Base-by-base conservation (phyloP, 352 stramenopile species). In the Globisporangium lucens region DNA sequence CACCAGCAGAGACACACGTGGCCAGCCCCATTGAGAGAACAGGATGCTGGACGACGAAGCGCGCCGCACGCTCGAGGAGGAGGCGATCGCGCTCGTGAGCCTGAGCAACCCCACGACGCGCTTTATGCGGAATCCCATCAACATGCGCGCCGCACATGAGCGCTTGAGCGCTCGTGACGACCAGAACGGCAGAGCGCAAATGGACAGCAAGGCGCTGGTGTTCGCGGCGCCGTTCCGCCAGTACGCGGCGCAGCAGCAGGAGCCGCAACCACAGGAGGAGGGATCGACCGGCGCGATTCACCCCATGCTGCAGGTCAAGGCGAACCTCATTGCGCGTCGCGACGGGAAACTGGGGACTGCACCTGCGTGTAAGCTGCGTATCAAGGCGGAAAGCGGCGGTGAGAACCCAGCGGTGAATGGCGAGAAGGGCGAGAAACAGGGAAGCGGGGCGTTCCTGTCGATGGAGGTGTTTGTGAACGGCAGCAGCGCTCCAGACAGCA, bases 61-160 rank as follows among this genome's bases (percentile, higher is more conserved):
- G n/a, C 75, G 75, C 20, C 79, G 73, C 13, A 68, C 82, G 22
- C 66, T 90, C 15, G 82, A 90, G 49, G 73, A 89, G 58, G 82
- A 90, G 30, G 82, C 82, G 68, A 90, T 90, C 56, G 82, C 82
- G 47, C 82, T 90, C 49, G 82, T 90, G 56, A 90, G 77, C 51
- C 72, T 90, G 59, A 89, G 80, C 66, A 84, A 78, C 60, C 56
- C 47, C 33, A 57, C 33, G 24, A 55, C 29, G 61, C 47, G 17
- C 46, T 56, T 67, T 13, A 7, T 36, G 20, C 24, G 27, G n/a
- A 20, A 33, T 15, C 57, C 30, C 36, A 7, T 63, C 27, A 33
- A 62, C 41, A n/a, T 47, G 41, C 41, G 5, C 15, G 4, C 12
- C 41, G 17, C 41, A n/a, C 30, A 46, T 47, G 10, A 49, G 56